Percentiles rank a stretch among this genome's conserved stretches.
Conservation (phyloP, 352 stramenopile species). For the Aphanomyces stellatus region DNA sequence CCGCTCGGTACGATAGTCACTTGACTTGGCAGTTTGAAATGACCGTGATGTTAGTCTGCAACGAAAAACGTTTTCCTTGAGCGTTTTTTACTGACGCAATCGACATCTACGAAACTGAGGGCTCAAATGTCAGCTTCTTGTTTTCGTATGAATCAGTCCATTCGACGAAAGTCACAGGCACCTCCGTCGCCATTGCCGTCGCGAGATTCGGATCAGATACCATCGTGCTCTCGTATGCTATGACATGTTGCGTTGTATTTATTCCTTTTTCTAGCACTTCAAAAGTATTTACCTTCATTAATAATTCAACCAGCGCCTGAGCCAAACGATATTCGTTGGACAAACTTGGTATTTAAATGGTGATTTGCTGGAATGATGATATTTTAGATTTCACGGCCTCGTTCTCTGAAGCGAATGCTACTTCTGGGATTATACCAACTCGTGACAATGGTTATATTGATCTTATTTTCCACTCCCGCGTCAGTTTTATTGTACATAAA, state of each 20-base stretch:
- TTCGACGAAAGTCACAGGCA: background rate
- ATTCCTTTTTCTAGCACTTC: constrained; percentile 24
- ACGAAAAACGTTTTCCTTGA: constrained; percentile 31
- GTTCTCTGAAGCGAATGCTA: constrained; percentile 29
- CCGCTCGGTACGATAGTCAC: constrained; percentile 28
- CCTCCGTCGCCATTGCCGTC: background rate
- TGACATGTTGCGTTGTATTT: no score
- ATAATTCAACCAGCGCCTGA: constrained; percentile 56
- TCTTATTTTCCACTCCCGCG: constrained; percentile 71
- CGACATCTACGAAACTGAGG: background rate
- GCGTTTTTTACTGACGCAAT: background rate
- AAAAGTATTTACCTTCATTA: constrained; percentile 32
- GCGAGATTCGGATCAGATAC: no score
- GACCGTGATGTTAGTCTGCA: no score
- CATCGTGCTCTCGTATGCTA: no score
- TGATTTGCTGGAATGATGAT: background rate
- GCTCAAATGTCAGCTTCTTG: background rate
- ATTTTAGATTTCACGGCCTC: constrained; percentile 30
- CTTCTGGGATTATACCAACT: constrained; percentile 38
- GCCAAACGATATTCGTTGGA: constrained; percentile 66
- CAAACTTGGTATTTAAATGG: constrained; percentile 33
- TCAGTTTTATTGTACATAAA: constrained; percentile 76
- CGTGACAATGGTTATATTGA: constrained; percentile 39
- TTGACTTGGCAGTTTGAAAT: no score
- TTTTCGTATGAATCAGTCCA: background rate